Conservation (phyloP, 139 green algal genomes). For the Chlorella sp. region DNA sequence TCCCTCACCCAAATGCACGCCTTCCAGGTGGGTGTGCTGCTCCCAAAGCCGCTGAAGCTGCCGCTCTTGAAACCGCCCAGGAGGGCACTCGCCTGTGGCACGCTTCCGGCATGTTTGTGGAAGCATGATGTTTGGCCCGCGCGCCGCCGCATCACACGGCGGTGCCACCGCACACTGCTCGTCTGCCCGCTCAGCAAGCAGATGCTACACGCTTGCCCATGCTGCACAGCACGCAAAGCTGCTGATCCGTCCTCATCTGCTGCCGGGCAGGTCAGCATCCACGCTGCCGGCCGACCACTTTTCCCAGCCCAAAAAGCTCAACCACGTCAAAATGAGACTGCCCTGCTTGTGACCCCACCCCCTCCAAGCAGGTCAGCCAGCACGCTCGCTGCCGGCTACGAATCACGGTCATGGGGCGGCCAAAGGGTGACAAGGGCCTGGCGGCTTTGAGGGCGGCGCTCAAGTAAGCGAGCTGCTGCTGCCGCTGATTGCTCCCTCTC, state of each 20-base stretch:
- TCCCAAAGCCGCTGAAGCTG: background rate
- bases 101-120: background rate
- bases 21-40: background rate
- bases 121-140: background rate
- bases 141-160: too few relatives aligned
- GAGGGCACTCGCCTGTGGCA: background rate
- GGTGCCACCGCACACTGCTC: too few relatives aligned
- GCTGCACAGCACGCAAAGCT: background rate
- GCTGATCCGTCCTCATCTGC: background rate
- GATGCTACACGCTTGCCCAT: too few relatives aligned
- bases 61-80: background rate
- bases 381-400: background rate
- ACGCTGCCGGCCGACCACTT: background rate
- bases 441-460: too few relatives aligned
- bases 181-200: too few relatives aligned
- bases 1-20: constrained; percentile 12
- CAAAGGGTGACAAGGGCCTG: too few relatives aligned
- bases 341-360: too few relatives aligned
- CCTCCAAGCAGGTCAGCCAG: constrained; percentile 17
- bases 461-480: too few relatives aligned
- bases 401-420: background rate
- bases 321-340: too few relatives aligned
- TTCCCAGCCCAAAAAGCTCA: background rate
- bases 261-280: too few relatives aligned
- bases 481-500: too few relatives aligned